Percentiles rank a stretch among this genome's conserved stretches.
Conservation (phyloP, 345 rosid species). For the Syzygium aqueum region DNA sequence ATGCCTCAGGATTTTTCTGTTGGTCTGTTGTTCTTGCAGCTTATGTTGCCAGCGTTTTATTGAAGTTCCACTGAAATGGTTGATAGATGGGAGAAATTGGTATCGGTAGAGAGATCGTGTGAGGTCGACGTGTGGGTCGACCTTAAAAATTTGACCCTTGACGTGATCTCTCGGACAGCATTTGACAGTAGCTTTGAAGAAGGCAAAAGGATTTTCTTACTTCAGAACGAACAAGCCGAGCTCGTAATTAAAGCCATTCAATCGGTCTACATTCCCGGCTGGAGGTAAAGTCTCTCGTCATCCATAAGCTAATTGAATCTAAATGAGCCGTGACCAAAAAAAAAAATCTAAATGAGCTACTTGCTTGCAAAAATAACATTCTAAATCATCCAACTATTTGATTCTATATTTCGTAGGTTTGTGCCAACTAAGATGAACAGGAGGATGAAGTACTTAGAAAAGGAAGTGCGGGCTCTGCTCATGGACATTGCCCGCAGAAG, state of each 20-base stretch:
- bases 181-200: conserved; percentile 10
- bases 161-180: conserved; percentile 11
- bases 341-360: neutral
- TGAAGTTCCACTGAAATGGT: conserved; percentile 4
- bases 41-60: neutral
- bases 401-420: conserved; percentile 12
- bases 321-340: too few relatives aligned
- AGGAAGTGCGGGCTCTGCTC: conserved; percentile 20
- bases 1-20: neutral
- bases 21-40: neutral
- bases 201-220: conserved; percentile 4
- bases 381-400: neutral
- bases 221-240: neutral
- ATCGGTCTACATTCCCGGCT: conserved; percentile 2
- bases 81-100: neutral
- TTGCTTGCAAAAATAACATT: neutral
- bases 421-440: conserved; percentile 37
- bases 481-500: conserved; percentile 20
- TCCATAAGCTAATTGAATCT: neutral
- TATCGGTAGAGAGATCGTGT: neutral
- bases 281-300: neutral
- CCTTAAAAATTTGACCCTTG: conserved; percentile 1
- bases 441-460: conserved; percentile 18
- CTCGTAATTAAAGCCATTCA: neutral
- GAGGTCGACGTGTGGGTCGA: conserved; percentile 8